Percentiles rank a stretch among this genome's conserved stretches.
phyloP scores from a whole-genome alignment of 805 yeast species.

The Tanozyma kutaoensis region DNA sequence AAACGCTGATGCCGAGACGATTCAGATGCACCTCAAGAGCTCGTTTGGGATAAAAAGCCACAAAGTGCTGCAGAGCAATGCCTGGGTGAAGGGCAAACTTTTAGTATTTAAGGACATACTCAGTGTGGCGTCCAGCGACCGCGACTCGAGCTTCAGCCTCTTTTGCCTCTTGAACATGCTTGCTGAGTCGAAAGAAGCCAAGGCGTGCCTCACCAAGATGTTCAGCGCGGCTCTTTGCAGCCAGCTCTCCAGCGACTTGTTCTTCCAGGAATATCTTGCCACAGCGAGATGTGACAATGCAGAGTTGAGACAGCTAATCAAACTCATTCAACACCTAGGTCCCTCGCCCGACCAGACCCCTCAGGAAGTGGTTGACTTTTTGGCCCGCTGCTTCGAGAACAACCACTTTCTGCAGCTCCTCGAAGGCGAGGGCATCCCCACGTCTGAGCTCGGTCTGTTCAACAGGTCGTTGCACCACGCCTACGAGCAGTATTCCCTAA shows the following conservation, averaged over 20 bases:
- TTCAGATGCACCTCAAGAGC: constrained; percentile 4
- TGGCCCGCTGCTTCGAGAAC: no score
- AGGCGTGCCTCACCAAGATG: constrained; percentile 12
- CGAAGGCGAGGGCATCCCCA: no score
- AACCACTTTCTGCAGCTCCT: no score
- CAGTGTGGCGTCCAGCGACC: constrained; percentile 10
- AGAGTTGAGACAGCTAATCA: no score
- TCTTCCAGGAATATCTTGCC: no score
- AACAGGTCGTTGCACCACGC: constrained; percentile 7
- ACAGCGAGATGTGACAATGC: no score
- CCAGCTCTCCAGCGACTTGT: no score
- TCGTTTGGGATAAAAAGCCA: constrained; percentile 4
- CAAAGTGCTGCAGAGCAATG: constrained; percentile 5
- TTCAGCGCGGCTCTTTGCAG: constrained; percentile 13
- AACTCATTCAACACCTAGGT: no score
- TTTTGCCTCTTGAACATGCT: constrained; percentile 12
- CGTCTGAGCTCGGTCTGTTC: no score
- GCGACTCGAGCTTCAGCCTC: constrained; percentile 19
- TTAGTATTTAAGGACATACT: constrained; percentile 5
- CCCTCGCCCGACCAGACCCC: no score
- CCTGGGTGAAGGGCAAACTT: constrained; percentile 5
- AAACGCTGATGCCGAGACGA: constrained; percentile 4
- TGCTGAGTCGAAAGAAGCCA: constrained; percentile 12
- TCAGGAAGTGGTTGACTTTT: no score
- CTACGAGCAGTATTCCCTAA: constrained; percentile 1